Evolutionary conservation across 306 rosid genomes (phyloP).

Genomic region (Leucaena leucocephala): DNA sequence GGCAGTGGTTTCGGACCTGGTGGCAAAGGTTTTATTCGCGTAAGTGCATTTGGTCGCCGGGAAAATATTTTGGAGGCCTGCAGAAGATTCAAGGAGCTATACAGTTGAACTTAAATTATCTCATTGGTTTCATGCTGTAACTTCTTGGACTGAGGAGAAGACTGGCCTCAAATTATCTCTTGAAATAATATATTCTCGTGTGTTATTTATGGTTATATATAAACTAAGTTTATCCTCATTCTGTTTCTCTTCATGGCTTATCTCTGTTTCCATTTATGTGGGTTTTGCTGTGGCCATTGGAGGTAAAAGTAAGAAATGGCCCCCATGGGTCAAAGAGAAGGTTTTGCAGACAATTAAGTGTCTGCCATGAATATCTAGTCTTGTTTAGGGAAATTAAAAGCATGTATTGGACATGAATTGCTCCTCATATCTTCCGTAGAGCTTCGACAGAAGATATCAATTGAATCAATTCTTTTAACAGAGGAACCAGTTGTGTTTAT

Average conservation of each 20-base stretch:
- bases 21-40: slow-evolving; percentile 64
- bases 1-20: slow-evolving; percentile 80
- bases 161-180: background rate
- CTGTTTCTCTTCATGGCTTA: background rate
- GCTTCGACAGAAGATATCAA: background rate
- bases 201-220: background rate
- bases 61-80: slow-evolving; percentile 53
- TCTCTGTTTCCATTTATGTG: background rate
- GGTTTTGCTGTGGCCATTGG: background rate
- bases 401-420: too few relatives aligned
- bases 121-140: background rate
- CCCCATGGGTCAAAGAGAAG: background rate
- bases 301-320: background rate
- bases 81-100: slow-evolving; percentile 53
- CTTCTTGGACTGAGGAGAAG: background rate
- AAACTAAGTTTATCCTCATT: background rate
- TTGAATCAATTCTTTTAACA: too few relatives aligned
- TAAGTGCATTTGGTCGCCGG: slow-evolving; percentile 70
- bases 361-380: background rate
- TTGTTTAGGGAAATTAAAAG: background rate
- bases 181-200: background rate
- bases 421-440: background rate
- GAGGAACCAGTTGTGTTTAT: too few relatives aligned
- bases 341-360: background rate
- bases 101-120: background rate